Conservation (phyloP, 768 basidiomycete genomes). For the Lentinula boryana region DNA sequence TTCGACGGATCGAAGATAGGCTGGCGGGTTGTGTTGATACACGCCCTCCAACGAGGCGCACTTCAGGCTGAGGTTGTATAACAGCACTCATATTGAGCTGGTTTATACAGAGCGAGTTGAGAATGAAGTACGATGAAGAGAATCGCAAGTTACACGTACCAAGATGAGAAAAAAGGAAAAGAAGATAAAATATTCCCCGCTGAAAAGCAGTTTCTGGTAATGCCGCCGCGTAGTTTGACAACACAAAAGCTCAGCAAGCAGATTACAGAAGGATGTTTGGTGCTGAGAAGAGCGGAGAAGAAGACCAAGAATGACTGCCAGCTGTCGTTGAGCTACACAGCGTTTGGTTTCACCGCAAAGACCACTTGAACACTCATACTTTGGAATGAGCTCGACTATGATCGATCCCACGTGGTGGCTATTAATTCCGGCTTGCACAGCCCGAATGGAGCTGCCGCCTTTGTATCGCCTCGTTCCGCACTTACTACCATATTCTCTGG, state of each 20-base stretch:
- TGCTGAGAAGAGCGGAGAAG: neutral
- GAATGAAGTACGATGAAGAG: neutral
- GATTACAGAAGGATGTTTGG: neutral
- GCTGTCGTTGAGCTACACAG: neutral
- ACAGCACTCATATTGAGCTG: neutral
- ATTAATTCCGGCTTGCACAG: neutral
- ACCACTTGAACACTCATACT: neutral
- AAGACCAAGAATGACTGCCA: neutral
- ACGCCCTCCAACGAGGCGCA: neutral
- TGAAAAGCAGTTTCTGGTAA: neutral
- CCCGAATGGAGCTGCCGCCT: neutral
- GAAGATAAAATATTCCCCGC: neutral
- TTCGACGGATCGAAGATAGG: slow-evolving; percentile 23
- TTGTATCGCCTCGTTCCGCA: neutral
- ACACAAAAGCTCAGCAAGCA: neutral
- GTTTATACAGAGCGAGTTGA: neutral
- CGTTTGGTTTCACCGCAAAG: neutral
- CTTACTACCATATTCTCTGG: slow-evolving; percentile 18
- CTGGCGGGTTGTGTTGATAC: neutral
- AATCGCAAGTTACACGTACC: neutral
- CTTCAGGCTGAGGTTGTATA: neutral
- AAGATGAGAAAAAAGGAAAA: neutral
- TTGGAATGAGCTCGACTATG: neutral
- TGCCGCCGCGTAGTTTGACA: neutral
- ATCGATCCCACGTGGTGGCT: neutral